Conservation (phyloP, 208 protist genomes). For the Angomonas desouzai region DNA sequence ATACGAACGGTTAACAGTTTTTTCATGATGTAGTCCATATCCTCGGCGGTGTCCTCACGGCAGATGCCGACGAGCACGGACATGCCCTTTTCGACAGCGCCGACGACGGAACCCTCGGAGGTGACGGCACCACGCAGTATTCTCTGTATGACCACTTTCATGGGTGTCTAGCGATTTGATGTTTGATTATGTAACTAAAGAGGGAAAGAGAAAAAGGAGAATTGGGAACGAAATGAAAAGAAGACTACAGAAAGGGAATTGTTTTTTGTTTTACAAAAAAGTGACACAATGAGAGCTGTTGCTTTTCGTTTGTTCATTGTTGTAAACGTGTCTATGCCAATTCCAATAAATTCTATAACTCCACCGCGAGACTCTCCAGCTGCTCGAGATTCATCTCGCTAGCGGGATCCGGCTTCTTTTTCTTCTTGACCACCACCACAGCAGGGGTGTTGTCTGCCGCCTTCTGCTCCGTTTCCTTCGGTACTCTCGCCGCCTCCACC, state of each 20-base stretch:
- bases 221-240: conserved; percentile 1
- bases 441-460: not conserved
- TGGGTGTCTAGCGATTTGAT: conserved; percentile 21
- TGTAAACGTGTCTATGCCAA: not conserved
- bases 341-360: conserved; percentile 10
- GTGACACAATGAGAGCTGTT: no score
- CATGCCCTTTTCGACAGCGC: conserved; percentile 67
- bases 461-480: not conserved
- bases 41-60: conserved; percentile 60
- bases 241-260: no score
- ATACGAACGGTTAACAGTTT: conserved; percentile 74
- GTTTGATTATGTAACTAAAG: not conserved
- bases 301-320: not conserved
- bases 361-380: not conserved
- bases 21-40: conserved; percentile 74
- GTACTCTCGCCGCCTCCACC: not conserved
- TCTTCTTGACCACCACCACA: conserved; percentile 69
- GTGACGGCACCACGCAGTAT: conserved; percentile 62
- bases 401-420: conserved; percentile 43
- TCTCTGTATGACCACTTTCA: conserved; percentile 87
- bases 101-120: conserved; percentile 65
- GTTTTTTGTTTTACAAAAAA: no score
- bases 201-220: conserved; percentile 13
- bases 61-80: conserved; percentile 83
- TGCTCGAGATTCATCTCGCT: conserved; percentile 14